These are phyloP conservation scores for Rosa rugosa DNA, from an alignment of 306 rosid genomes.

Conservation along the genomic window DNA sequence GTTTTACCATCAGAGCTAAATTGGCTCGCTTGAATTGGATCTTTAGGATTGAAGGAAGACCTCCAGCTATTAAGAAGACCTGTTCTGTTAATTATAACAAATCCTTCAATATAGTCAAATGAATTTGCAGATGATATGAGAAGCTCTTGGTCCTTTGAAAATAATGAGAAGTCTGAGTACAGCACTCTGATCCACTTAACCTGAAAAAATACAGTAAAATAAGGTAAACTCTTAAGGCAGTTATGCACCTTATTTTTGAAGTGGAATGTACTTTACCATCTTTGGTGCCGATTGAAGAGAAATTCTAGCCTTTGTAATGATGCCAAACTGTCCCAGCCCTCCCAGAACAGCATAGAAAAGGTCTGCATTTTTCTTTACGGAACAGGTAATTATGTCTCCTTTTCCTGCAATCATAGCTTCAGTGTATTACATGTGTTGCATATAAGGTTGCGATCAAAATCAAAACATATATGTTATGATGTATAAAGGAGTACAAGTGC, in stretches of 20 bases:
- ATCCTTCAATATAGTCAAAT: constrained; percentile 90
- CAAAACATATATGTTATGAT: background rate
- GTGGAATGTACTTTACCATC: constrained; percentile 46
- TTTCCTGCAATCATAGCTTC: constrained; percentile 54
- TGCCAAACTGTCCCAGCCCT: constrained; percentile 97
- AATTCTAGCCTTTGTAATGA: constrained; percentile 84
- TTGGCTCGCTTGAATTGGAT: constrained; percentile 66
- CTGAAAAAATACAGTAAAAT: constrained; percentile 34
- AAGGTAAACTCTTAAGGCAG: background rate
- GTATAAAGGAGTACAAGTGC: background rate
- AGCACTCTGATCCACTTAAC: constrained; percentile 93
- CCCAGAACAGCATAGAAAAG: constrained; percentile 85
- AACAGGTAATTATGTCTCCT: constrained; percentile 83
- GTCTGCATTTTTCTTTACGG: constrained; percentile 61
- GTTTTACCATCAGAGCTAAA: constrained; percentile 71
- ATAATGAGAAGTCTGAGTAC: constrained; percentile 73
- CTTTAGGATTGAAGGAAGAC: constrained; percentile 75
- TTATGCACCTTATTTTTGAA: constrained; percentile 7
- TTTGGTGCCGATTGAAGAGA: constrained; percentile 86
- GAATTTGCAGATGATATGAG: constrained; percentile 66
- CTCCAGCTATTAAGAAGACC: constrained; percentile 87
- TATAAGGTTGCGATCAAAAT: background rate
- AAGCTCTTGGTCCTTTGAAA: constrained; percentile 79
- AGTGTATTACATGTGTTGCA: background rate
- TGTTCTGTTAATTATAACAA: constrained; percentile 71